These are phyloP conservation scores for Stemphylium beticola DNA, from an alignment of 2,329 filamentous ascomycete species.

Conservation along the genomic window DNA sequence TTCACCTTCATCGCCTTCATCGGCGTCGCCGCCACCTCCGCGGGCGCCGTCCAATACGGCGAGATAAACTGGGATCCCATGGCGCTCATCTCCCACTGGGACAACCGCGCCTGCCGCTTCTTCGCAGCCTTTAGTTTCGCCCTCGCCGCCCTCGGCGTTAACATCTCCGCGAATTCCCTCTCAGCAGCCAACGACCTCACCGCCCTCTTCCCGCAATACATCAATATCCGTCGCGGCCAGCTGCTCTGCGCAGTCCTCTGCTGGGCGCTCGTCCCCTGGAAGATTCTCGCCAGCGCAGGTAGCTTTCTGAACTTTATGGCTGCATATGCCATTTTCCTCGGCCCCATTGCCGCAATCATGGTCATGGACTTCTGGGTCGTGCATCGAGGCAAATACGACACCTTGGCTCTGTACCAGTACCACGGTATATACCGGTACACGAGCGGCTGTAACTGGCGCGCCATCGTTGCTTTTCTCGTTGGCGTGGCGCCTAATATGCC, in stretches of 20 bases:
- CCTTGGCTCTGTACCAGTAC: slow-evolving; percentile 60
- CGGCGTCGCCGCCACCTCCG: slow-evolving; percentile 65
- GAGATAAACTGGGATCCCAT: slow-evolving; percentile 53
- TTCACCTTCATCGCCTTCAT: slow-evolving; percentile 62
- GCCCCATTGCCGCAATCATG: slow-evolving; percentile 67
- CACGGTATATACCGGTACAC: slow-evolving; percentile 59
- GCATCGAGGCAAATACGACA: slow-evolving; percentile 57
- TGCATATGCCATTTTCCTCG: slow-evolving; percentile 69
- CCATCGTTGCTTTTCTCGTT: slow-evolving; percentile 62
- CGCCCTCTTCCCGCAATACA: slow-evolving; percentile 58
- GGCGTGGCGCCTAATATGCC: slow-evolving; percentile 64
- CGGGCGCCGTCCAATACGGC: slow-evolving; percentile 60
- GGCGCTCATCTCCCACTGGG: slow-evolving; percentile 48
- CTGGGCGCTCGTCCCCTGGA: slow-evolving; percentile 56
- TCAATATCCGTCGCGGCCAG: slow-evolving; percentile 60
- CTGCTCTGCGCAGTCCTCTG: slow-evolving; percentile 53
- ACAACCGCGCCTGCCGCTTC: slow-evolving; percentile 49
- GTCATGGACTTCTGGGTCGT: slow-evolving; percentile 66
- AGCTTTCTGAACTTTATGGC: slow-evolving; percentile 66
- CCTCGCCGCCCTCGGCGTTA: slow-evolving; percentile 60
- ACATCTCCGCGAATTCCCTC: slow-evolving; percentile 60
- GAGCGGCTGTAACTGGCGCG: slow-evolving; percentile 65
- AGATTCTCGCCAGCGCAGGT: slow-evolving; percentile 52
- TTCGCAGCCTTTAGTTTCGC: slow-evolving; percentile 53
- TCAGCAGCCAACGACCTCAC: slow-evolving; percentile 62